These are phyloP conservation scores for Lophiotrema nucula DNA, from an alignment of 495 filamentous ascomycete species.

Conservation along the genomic window DNA sequence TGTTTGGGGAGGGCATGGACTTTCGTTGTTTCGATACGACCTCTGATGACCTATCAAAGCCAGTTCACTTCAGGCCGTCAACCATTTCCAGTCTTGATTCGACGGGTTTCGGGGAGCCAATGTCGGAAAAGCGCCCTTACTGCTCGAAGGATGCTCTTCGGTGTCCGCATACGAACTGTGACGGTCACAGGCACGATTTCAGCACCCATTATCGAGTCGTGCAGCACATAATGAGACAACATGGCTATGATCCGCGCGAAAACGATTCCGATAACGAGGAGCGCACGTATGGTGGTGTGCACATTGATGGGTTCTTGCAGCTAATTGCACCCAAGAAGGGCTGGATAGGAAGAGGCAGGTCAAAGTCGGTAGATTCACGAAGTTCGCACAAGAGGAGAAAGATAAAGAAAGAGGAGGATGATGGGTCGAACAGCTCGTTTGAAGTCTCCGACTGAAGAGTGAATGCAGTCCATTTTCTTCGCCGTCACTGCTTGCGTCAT, in stretches of 20 bases:
- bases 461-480: no score
- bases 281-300: constrained; percentile 33
- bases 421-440: not conserved
- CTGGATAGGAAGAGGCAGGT: constrained; percentile 33
- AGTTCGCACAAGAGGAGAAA: not conserved
- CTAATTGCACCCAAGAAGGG: constrained; percentile 35
- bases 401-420: not conserved
- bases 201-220: constrained; percentile 14
- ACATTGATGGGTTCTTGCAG: constrained; percentile 42
- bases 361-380: constrained; percentile 5
- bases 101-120: not conserved
- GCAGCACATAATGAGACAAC: constrained; percentile 23
- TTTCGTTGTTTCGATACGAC: constrained; percentile 48
- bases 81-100: constrained; percentile 9
- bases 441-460: no score
- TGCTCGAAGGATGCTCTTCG: constrained; percentile 12
- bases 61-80: constrained; percentile 15
- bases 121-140: constrained; percentile 11
- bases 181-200: constrained; percentile 23
- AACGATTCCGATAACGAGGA: constrained; percentile 26
- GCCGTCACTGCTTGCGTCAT: no score
- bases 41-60: constrained; percentile 2
- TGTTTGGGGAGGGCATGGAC: constrained; percentile 66
- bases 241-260: constrained; percentile 29
- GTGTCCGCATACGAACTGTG: constrained; percentile 29